Conservation (phyloP, 305 asterid genomes). For the Fraxinus sp. region DNA sequence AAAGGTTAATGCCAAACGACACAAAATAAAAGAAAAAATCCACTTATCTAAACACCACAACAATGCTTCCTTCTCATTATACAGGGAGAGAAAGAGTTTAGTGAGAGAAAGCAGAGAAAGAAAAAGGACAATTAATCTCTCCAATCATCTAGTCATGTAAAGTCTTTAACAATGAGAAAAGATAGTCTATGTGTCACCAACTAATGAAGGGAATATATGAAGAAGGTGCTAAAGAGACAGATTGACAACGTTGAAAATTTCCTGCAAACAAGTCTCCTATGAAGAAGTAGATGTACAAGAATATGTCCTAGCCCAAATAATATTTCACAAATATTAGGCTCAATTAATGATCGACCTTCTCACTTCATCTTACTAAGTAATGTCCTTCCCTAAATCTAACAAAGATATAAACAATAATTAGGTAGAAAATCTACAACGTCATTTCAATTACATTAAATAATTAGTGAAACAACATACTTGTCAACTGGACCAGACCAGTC, state of each 20-base stretch:
- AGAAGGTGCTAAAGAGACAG: not conserved
- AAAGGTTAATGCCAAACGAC: not conserved
- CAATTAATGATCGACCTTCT: not conserved
- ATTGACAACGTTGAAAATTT: not conserved
- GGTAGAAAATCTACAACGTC: not conserved
- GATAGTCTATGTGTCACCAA: not conserved
- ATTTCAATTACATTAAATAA: constrained; percentile 1
- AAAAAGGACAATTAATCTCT: not conserved
- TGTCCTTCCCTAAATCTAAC: constrained; percentile 8
- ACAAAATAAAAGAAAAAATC: not conserved
- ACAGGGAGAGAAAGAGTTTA: not conserved
- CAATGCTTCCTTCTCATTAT: not conserved
- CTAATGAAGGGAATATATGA: not conserved
- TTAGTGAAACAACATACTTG: constrained; percentile 54
- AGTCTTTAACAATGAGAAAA: not conserved
- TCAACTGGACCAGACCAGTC: constrained; percentile 61
- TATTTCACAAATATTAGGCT: not conserved
- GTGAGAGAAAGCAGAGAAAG: not conserved
- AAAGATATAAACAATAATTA: constrained; percentile 11
- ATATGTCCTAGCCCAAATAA: not conserved
- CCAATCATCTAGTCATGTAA: not conserved
- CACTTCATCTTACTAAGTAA: not conserved
- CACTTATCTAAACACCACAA: not conserved
- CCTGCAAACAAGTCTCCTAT: not conserved
- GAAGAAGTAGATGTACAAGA: not conserved